Conservation (phyloP, 1,284 basidiomycete species). For the Tilletia setariae region DNA sequence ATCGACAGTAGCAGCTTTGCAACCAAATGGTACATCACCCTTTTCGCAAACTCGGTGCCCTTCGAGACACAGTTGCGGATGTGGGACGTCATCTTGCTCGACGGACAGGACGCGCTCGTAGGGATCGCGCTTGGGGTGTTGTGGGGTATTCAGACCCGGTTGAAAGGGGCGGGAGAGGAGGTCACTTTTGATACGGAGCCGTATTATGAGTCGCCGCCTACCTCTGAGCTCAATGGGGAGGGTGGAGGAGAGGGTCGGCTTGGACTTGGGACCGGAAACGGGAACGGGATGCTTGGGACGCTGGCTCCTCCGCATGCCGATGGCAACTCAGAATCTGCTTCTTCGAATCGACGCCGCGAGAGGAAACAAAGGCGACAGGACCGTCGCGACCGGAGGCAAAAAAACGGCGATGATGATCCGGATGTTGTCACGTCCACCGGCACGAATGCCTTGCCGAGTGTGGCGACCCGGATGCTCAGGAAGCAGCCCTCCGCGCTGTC, state of each 20-base stretch:
- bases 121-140: conserved; percentile 79
- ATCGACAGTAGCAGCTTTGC: conserved; percentile 91
- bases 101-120: conserved; percentile 84
- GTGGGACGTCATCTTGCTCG: conserved; percentile 89
- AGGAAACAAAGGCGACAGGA: no score
- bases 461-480: not conserved
- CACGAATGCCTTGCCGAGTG: not conserved
- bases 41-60: conserved; percentile 84
- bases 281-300: not conserved
- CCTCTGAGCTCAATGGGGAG: not conserved
- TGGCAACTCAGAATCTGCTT: no score
- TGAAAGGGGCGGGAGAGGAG: conserved; percentile 7
- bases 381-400: not conserved
- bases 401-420: not conserved
- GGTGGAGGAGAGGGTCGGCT: not conserved
- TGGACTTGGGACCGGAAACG: no score
- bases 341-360: no score
- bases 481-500: not conserved
- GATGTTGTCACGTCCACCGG: no score
- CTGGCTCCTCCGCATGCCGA: not conserved
- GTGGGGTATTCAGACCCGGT: conserved; percentile 75
- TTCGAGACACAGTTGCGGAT: conserved; percentile 89
- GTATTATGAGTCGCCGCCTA: not conserved
- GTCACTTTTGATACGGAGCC: conserved; percentile 10
- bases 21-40: conserved; percentile 98